Evolutionary conservation across 148 eudicot species (phyloP), one percentile per base, ranked within the genome.

Genomic region (Oxyria digyna): DNA sequence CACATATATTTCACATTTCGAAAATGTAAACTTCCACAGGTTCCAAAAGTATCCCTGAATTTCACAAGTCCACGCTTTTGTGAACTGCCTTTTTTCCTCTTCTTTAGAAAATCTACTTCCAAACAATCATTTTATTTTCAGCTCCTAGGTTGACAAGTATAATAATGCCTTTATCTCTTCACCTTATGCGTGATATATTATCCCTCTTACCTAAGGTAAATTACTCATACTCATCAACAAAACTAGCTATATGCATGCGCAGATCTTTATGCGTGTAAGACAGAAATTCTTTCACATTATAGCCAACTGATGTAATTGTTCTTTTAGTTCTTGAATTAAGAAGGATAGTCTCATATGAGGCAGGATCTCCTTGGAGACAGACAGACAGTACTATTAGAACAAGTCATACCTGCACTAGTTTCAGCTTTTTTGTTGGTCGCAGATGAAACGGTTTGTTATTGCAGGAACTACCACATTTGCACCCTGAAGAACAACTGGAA

Each of bases 361-460:
- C 20, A 59, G 20, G 29, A 59, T 59, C 37, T 6, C 38, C 20
- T 54, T 23, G 15, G 38, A 59, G 65, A 59, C 31, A 27, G 38
- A 12, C 4, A 29, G n/a, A n/a, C n/a, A n/a, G n/a, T n/a, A n/a
- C n/a, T 27, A 71, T 31, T 13, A 69, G 32, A 17, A 40, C 20
- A 59, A 26, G 20, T 14, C 57, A 59, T 78, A 95, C 99, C 93
- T 87, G 77, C 72, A 95, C 97, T 70, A 83, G 59, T 78, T 84
- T 91, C 97, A 95, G 81, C 79, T 87, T 95, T 77, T 95, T 95
- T 41, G 77, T 77, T 67, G 78, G 87, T 38, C 99, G 86, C 70
- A 76, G 81, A 69, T 95, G 97, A 80, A 95, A 95, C 65, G 99
- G 88, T 83, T 95, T 95, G 78, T 95, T 95, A 63, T 81, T 70